These are phyloP conservation scores for Suillus fuscotomentosus DNA, from an alignment of 768 basidiomycete genomes.

Conservation along the genomic window DNA sequence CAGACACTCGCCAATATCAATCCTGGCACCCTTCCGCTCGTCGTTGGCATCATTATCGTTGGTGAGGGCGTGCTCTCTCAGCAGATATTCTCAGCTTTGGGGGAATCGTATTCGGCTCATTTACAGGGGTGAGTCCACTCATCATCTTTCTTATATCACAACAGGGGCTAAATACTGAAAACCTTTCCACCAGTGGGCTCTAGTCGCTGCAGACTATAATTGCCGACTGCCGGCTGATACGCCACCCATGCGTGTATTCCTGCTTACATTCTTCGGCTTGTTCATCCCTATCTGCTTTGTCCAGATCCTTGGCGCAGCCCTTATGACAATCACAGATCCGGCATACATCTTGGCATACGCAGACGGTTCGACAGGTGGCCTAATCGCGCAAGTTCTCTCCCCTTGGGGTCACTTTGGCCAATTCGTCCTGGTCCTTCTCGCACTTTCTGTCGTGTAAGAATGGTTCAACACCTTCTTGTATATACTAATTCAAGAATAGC, in stretches of 20 bases:
- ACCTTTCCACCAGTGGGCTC: slow-evolving; percentile 36
- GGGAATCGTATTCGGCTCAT: slow-evolving; percentile 48
- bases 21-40: slow-evolving; percentile 42
- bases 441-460: slow-evolving; percentile 39
- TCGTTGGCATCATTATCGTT: slow-evolving; percentile 49
- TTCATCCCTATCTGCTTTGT: slow-evolving; percentile 46
- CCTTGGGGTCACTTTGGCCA: slow-evolving; percentile 44
- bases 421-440: slow-evolving; percentile 40
- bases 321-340: slow-evolving; percentile 41
- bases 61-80: slow-evolving; percentile 36
- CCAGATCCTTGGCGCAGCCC: slow-evolving; percentile 33
- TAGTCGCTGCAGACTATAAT: slow-evolving; percentile 56
- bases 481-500: slow-evolving; percentile 15
- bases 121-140: slow-evolving; percentile 35
- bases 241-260: slow-evolving; percentile 42
- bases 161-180: background rate
- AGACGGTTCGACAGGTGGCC: slow-evolving; percentile 41
- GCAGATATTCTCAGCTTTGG: slow-evolving; percentile 48
- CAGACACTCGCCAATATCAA: slow-evolving; percentile 50
- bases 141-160: background rate
- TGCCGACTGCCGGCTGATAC: slow-evolving; percentile 47
- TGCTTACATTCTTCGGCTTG: slow-evolving; percentile 49
- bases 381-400: slow-evolving; percentile 42
- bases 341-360: slow-evolving; percentile 40
- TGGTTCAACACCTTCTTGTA: background rate